Evolutionary conservation across 1,284 basidiomycete species (phyloP).

Genomic region (Papiliotrema fonsecae): DNA sequence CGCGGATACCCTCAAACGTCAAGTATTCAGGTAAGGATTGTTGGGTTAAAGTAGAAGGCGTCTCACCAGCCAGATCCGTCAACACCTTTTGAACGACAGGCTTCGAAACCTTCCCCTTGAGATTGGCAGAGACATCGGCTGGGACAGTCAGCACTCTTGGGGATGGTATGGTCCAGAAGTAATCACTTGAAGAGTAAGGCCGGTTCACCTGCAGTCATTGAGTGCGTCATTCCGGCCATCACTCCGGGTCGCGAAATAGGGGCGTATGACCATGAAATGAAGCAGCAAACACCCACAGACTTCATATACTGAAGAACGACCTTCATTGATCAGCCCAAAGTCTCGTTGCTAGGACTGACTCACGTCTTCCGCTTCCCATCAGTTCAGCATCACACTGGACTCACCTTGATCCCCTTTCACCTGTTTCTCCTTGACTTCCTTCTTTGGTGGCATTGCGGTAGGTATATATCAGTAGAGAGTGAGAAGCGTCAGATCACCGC

Average conservation of each 20-base stretch:
- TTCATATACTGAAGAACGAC: slow-evolving; percentile 44
- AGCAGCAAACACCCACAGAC: slow-evolving; percentile 19
- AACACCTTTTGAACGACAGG: slow-evolving; percentile 75
- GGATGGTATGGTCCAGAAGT: background rate
- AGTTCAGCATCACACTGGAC: too few species aligned
- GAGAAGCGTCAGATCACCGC: background rate
- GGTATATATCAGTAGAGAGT: background rate
- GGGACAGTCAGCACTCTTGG: slow-evolving; percentile 17
- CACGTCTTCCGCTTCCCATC: slow-evolving; percentile 10
- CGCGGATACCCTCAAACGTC: too few species aligned
- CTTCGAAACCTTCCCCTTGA: slow-evolving; percentile 79
- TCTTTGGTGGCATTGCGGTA: slow-evolving; percentile 53
- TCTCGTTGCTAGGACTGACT: background rate
- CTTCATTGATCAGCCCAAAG: slow-evolving; percentile 12
- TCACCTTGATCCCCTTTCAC: slow-evolving; percentile 47
- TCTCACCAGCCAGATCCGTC: slow-evolving; percentile 61
- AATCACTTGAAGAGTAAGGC: slow-evolving; percentile 41
- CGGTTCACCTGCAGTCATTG: slow-evolving; percentile 30
- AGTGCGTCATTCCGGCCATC: background rate
- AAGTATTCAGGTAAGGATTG: too few species aligned
- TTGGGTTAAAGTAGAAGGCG: too few species aligned
- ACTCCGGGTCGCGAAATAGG: background rate
- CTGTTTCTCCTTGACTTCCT: slow-evolving; percentile 68
- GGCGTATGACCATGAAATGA: background rate
- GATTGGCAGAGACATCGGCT: slow-evolving; percentile 79